A percentile compares a stretch with the other conserved stretches of the same genome.
These are phyloP conservation scores for Colletotrichum filicis DNA, from an alignment of 2,329 filamentous ascomycete species.

Conservation along the genomic window DNA sequence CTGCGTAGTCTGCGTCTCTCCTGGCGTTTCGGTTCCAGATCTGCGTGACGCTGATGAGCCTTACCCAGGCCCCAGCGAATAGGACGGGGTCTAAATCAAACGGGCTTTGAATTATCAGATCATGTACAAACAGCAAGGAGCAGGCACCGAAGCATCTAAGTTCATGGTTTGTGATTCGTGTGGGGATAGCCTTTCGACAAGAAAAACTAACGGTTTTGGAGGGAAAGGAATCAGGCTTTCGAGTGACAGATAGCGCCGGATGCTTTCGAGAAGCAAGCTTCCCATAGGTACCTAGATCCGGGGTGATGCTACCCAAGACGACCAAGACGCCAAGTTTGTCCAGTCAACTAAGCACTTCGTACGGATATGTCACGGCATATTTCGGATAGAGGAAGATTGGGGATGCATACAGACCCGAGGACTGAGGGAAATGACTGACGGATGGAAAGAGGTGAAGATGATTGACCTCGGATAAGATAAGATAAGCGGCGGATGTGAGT, in stretches of 20 bases:
- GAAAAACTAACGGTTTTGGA: neutral
- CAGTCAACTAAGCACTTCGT: neutral
- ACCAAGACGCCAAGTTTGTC: neutral
- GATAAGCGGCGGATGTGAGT: neutral
- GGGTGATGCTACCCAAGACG: neutral
- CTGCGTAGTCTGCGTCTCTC: slow-evolving; percentile 5
- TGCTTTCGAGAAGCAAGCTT: neutral
- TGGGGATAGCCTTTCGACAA: neutral
- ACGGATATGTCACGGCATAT: neutral
- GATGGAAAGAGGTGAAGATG: neutral
- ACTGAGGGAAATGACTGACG: neutral
- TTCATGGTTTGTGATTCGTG: neutral
- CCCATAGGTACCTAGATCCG: neutral
- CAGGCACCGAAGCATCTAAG: neutral
- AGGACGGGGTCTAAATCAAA: neutral
- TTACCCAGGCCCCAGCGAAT: slow-evolving; percentile 18
- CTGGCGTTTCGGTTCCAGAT: slow-evolving; percentile 23
- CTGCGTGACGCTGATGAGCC: slow-evolving; percentile 4
- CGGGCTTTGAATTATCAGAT: slow-evolving; percentile 21
- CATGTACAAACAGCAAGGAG: slow-evolving; percentile 15
- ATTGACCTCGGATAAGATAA: slow-evolving; percentile 23
- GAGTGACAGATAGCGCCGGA: neutral
- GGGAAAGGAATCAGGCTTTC: neutral
- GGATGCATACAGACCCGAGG: neutral
- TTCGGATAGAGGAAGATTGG: neutral